Base-by-base conservation (phyloP, 441 rosid species). In the Populus trichocarpa region DNA sequence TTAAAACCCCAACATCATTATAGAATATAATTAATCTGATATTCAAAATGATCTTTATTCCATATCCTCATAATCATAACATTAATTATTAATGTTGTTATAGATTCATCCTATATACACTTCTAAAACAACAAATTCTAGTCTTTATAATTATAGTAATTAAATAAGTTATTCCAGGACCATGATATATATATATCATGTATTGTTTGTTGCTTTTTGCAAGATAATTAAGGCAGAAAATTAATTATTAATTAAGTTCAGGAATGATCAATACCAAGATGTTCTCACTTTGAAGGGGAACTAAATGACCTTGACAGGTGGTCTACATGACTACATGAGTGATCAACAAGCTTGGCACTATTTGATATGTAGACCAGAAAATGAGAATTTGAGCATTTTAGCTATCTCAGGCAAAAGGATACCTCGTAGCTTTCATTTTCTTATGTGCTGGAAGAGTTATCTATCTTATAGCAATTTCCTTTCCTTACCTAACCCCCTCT, bases 401-500 rank as follows among this genome's bases (percentile, higher is more conserved):
- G 36, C 28, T 22, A 50, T n/a, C 66, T 63, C 12, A 25, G 32
- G 32, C 26, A 40, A 26, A 68, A 6, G 70, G 11, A 77, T 35
- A 28, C 69, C 75, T 22, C 57, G 63, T 59, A 77, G 33, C 71
- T 75, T 78, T 86, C 86, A 20, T 70, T 83, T 72, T 84, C 81
- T 61, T 23, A 40, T 74, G 83, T 30, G 80, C 72, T 84, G 85
- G 79, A 82, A 80, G 36, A 36, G 38, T 76, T 75, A 76, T 82
- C 81, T 80, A 77, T 30, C 53, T 40, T 26, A 53, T 13, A 8
- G 50, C 36, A 59, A 71, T 77, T 75, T 83, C 66, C 40, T 79
- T 79, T 78, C 85, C 26, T 69, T 42, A 87, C 88, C 86, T 82
- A 87, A 85, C 75, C 77, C 46, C 23, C 40, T 64, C n/a, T 40